Conservation (phyloP, 140 eudicot species). For the Anethum foeniculum region DNA sequence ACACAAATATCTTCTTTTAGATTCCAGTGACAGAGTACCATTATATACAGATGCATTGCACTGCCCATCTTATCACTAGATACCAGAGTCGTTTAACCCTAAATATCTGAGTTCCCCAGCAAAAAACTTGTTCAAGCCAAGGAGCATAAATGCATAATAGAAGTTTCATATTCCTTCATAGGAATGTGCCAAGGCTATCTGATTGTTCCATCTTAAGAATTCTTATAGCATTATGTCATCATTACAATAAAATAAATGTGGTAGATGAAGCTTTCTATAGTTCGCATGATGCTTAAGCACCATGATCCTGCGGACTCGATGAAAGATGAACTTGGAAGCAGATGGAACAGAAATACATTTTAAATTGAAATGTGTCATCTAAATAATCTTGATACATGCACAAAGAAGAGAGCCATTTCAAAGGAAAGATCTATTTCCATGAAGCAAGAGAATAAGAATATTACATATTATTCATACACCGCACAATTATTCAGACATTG, state of each 20-base stretch:
- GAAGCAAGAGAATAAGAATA: neutral
- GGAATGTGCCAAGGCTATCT: neutral
- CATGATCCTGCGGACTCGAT: neutral
- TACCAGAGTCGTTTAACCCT: neutral
- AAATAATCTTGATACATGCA: neutral
- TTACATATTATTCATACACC: neutral
- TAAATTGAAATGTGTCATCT: neutral
- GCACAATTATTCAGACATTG: neutral
- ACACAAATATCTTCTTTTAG: neutral
- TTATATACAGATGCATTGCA: neutral
- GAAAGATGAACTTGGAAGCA: neutral
- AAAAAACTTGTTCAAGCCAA: neutral
- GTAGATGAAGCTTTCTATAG: neutral
- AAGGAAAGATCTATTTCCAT: neutral
- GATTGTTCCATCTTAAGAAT: neutral
- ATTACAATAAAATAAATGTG: neutral
- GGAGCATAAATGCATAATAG: neutral
- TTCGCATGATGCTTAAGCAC: neutral
- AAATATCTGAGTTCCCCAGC: neutral
- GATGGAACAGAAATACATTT: neutral
- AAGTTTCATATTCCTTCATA: neutral
- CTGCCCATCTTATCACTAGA: neutral
- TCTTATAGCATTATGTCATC: neutral
- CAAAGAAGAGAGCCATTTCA: neutral
- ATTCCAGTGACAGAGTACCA: neutral